These are phyloP conservation scores for Aspergillus amoenus DNA, from an alignment of 2,329 filamentous ascomycete species.

Conservation along the genomic window DNA sequence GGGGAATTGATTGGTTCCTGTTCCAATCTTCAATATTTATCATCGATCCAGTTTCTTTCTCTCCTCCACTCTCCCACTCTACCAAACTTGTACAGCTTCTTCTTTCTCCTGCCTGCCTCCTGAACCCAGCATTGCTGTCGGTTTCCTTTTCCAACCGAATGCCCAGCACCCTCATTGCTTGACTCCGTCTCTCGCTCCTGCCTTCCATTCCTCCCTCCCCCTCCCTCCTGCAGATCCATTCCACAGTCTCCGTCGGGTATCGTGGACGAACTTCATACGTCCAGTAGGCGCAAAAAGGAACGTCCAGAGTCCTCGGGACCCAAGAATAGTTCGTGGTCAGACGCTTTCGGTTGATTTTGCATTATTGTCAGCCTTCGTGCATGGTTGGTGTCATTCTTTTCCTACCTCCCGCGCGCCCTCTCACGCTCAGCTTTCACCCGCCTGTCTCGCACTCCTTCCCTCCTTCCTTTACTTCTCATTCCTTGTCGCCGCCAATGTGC, in stretches of 20 bases:
- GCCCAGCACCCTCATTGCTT: not conserved
- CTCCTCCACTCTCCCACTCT: slow-evolving; percentile 8
- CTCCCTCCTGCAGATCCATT: slow-evolving; percentile 42
- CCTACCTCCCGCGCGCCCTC: slow-evolving; percentile 10
- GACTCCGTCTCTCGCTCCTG: not conserved
- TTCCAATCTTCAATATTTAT: slow-evolving; percentile 13
- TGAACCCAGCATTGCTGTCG: not conserved
- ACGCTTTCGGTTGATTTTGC: not conserved
- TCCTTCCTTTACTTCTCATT: slow-evolving; percentile 12
- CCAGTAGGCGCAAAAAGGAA: slow-evolving; percentile 6
- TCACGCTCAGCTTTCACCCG: not conserved
- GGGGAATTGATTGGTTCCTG: slow-evolving; percentile 9
- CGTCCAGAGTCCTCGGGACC: not conserved
- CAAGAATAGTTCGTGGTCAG: not conserved
- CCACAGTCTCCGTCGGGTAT: slow-evolving; percentile 18
- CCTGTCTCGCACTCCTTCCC: not conserved
- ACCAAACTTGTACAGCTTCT: slow-evolving; percentile 3
- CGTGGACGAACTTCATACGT: slow-evolving; percentile 5
- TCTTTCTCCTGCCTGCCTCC: slow-evolving; percentile 3
- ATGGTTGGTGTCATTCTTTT: slow-evolving; percentile 24
- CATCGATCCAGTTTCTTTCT: slow-evolving; percentile 12
- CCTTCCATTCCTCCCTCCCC: slow-evolving; percentile 10
- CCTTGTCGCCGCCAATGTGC: not conserved
- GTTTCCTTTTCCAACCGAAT: not conserved
- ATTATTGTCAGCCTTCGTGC: slow-evolving; percentile 10